These are phyloP conservation scores for Tolypocladium cylindrosporum DNA, from an alignment of 2,329 filamentous ascomycete species.

Conservation along the genomic window DNA sequence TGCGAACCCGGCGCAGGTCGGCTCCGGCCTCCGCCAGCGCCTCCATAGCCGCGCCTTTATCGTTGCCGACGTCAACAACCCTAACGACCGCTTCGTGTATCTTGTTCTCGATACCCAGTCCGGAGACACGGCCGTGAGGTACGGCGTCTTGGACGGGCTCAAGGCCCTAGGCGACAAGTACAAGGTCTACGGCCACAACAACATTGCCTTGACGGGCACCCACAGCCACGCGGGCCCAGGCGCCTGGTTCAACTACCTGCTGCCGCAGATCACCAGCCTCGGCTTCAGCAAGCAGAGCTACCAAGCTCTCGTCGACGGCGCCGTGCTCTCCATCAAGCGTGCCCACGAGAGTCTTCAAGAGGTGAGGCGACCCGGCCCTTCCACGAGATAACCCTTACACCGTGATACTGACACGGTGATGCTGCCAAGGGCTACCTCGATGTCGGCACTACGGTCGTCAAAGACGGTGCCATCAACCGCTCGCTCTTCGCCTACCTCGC, in stretches of 20 bases:
- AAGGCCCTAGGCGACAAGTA: constrained; percentile 61
- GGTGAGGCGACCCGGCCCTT: constrained; percentile 9
- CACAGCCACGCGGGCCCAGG: constrained; percentile 89
- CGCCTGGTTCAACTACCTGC: constrained; percentile 87
- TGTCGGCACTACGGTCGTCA: constrained; percentile 58
- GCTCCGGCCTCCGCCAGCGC: constrained; percentile 76
- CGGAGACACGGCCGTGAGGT: constrained; percentile 78
- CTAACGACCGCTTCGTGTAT: constrained; percentile 71
- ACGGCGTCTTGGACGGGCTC: constrained; percentile 76
- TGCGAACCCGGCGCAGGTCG: constrained; percentile 73
- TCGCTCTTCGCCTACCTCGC: constrained; percentile 81
- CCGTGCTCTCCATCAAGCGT: constrained; percentile 68
- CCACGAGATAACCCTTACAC: not conserved
- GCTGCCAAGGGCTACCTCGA: constrained; percentile 50
- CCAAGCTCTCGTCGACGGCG: constrained; percentile 78
- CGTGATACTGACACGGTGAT: not conserved
- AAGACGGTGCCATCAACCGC: constrained; percentile 77
- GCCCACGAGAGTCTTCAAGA: constrained; percentile 53
- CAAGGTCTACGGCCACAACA: constrained; percentile 64
- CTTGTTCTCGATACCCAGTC: constrained; percentile 79
- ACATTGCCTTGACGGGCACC: constrained; percentile 83
- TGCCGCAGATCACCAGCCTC: constrained; percentile 81
- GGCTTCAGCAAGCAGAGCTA: constrained; percentile 86
- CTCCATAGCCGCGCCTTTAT: constrained; percentile 88
- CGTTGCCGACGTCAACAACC: constrained; percentile 55